Conservation (phyloP, 23 red algal species). For the Gracilaria caudata region DNA sequence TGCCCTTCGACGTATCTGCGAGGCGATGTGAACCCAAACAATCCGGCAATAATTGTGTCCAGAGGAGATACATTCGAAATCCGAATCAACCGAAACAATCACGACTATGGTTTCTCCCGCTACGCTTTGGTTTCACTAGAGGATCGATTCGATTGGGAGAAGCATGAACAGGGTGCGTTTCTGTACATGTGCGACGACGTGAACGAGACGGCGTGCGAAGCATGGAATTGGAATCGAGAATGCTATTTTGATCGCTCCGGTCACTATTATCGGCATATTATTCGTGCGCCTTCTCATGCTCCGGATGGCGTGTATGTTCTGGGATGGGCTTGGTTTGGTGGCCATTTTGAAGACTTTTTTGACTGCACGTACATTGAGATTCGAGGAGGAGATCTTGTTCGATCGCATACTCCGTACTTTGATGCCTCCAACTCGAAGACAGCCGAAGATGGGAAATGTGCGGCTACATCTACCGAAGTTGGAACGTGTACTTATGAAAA, state of each 20-base stretch:
- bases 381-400: constrained; percentile 17
- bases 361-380: constrained; percentile 47
- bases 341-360: constrained; percentile 35
- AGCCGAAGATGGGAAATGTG: neutral
- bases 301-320: constrained; percentile 68
- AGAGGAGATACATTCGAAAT: constrained; percentile 23
- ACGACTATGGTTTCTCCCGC: constrained; percentile 37
- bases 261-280: neutral
- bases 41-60: constrained; percentile 1
- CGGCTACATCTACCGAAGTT: neutral
- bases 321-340: constrained; percentile 73
- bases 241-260: constrained; percentile 31
- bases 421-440: constrained; percentile 27
- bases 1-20: constrained; percentile 18
- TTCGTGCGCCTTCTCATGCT: constrained; percentile 22
- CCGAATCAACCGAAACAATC: constrained; percentile 48
- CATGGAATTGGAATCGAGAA: constrained; percentile 1
- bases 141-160: constrained; percentile 24
- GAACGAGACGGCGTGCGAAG: constrained; percentile 9
- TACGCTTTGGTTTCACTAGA: constrained; percentile 30
- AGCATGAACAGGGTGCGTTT: constrained; percentile 37
- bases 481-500: constrained; percentile 16
- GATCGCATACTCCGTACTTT: constrained; percentile 23
- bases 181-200: constrained; percentile 28
- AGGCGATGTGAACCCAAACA: constrained; percentile 21